A percentile compares a stretch with the other conserved stretches of the same genome.
Evolutionary conservation across 2,329 filamentous ascomycete genomes (phyloP).

Genomic region (Macroventuria anomochaeta): DNA sequence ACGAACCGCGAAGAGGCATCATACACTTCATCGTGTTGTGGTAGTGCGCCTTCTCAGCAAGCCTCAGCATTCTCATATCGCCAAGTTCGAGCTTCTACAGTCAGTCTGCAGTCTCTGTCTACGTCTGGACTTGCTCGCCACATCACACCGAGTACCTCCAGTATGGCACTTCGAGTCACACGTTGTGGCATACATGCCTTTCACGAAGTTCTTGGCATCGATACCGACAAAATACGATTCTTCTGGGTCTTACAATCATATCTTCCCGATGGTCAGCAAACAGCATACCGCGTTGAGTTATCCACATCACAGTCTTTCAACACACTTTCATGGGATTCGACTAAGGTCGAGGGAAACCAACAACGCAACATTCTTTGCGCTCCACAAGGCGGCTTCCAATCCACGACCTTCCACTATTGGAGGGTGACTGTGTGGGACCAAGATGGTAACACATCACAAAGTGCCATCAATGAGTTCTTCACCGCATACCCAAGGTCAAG

Average conservation of each 20-base stretch:
- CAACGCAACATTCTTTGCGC: slow-evolving; percentile 42
- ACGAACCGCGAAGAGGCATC: not conserved
- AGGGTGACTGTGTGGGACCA: slow-evolving; percentile 49
- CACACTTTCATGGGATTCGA: slow-evolving; percentile 28
- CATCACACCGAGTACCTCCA: not conserved
- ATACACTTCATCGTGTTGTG: not conserved
- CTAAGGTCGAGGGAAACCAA: slow-evolving; percentile 22
- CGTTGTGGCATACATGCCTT: slow-evolving; percentile 51
- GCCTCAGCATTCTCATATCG: not conserved
- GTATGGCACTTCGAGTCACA: slow-evolving; percentile 34
- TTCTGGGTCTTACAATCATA: slow-evolving; percentile 45
- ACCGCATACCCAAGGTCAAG: slow-evolving; percentile 49
- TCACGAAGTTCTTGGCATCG: slow-evolving; percentile 50
- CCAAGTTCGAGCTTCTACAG: not conserved
- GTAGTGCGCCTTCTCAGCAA: not conserved
- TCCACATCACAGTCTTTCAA: slow-evolving; percentile 19
- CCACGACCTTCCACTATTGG: slow-evolving; percentile 49
- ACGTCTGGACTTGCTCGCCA: not conserved
- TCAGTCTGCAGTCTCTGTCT: not conserved
- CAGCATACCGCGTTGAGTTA: slow-evolving; percentile 38
- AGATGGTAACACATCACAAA: slow-evolving; percentile 32
- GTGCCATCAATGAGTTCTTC: slow-evolving; percentile 47
- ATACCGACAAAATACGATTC: slow-evolving; percentile 48
- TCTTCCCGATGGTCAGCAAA: slow-evolving; percentile 40
- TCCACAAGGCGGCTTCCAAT: slow-evolving; percentile 44